Conservation (phyloP, 495 filamentous ascomycete species). For the Haplographium delicatum region DNA sequence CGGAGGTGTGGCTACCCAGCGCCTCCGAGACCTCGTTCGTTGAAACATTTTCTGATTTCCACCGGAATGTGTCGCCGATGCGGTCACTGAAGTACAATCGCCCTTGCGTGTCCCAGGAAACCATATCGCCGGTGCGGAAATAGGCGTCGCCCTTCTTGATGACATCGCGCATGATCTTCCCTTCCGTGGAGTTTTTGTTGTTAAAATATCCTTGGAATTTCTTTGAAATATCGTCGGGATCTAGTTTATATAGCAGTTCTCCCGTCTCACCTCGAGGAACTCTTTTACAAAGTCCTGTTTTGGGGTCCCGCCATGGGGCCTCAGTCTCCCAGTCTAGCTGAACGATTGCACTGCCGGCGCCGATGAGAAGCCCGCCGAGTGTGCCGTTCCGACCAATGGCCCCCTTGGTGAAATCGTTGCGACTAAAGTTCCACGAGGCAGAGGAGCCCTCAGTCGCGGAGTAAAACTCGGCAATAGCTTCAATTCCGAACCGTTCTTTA, state of each 20-base stretch:
- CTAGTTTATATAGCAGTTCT: constrained; percentile 72
- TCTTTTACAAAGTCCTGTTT: constrained; percentile 64
- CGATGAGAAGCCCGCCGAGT: constrained; percentile 51
- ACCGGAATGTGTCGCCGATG: constrained; percentile 90
- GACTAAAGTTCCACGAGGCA: constrained; percentile 68
- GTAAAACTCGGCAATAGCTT: constrained; percentile 84
- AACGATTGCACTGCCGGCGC: constrained; percentile 50
- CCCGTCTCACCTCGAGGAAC: constrained; percentile 62
- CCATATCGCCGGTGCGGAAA: constrained; percentile 81
- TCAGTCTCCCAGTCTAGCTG: constrained; percentile 70
- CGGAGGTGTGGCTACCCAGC: constrained; percentile 58
- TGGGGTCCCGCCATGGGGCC: constrained; percentile 61
- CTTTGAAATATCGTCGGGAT: constrained; percentile 54
- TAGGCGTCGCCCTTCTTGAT: constrained; percentile 77
- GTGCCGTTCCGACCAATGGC: constrained; percentile 76
- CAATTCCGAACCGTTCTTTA: constrained; percentile 80
- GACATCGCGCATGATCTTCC: constrained; percentile 76
- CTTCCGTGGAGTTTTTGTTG: constrained; percentile 66
- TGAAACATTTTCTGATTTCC: constrained; percentile 92
- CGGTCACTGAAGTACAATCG: constrained; percentile 83
- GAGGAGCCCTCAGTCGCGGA: constrained; percentile 75
- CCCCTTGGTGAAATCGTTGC: constrained; percentile 70
- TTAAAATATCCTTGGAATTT: constrained; percentile 86
- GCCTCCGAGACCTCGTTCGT: constrained; percentile 78
- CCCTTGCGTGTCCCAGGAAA: constrained; percentile 66